Conservation (phyloP, 2,329 filamentous ascomycete genomes). For the Aureobasidium sp. region DNA sequence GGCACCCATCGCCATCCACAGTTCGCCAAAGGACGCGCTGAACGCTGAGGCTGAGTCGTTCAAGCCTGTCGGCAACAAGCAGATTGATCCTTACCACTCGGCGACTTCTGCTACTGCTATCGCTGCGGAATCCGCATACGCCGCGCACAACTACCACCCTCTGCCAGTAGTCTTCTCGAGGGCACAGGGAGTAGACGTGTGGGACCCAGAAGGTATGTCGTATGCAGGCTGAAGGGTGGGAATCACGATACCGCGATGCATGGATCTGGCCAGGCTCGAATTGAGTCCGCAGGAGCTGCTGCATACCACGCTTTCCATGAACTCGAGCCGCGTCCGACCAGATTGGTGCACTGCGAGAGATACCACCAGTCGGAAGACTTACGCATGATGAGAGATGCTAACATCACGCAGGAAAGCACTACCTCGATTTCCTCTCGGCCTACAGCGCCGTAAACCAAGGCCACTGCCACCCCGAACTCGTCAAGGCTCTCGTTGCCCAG, state of each 20-base stretch:
- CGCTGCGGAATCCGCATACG: conserved; percentile 68
- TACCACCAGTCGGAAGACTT: too few species aligned
- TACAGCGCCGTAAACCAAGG: conserved; percentile 98
- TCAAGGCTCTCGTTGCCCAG: conserved; percentile 84
- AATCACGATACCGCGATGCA: too few species aligned
- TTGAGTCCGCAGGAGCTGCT: background rate
- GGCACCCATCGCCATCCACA: conserved; percentile 28
- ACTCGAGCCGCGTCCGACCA: background rate
- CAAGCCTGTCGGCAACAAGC: conserved; percentile 28
- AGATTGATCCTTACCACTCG: conserved; percentile 53
- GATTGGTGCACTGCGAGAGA: background rate
- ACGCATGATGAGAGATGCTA: background rate
- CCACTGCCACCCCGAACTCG: conserved; percentile 92
- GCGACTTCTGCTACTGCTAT: conserved; percentile 73
- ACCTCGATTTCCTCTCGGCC: conserved; percentile 95
- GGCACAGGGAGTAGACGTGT: conserved; percentile 78
- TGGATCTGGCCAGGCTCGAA: background rate
- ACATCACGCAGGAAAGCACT: conserved; percentile 50
- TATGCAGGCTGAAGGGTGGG: background rate
- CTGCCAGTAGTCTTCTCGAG: conserved; percentile 87
- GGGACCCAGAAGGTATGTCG: conserved; percentile 78
- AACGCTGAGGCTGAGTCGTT: conserved; percentile 35
- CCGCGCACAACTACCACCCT: conserved; percentile 98
- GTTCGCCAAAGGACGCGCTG: conserved; percentile 20
- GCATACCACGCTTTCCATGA: too few species aligned